Evolutionary conservation across 192 early-diverging fungal species (phyloP).

Genomic region (Coemansia sp.): DNA sequence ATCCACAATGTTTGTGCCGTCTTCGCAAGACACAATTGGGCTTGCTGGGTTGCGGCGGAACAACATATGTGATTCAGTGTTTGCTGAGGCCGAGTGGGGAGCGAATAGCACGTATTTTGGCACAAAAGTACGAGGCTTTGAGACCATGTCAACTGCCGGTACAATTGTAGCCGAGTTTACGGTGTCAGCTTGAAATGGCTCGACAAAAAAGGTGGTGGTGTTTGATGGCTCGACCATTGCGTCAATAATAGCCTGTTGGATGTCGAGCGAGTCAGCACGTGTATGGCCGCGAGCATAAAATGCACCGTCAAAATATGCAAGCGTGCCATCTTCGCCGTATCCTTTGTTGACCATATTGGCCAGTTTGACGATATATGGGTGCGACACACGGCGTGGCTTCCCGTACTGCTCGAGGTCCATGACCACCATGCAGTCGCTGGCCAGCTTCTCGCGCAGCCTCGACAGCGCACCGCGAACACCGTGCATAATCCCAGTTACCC

Average conservation of each 20-base stretch:
- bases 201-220: conserved; percentile 23
- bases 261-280: conserved; percentile 21
- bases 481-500: conserved; percentile 20
- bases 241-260: conserved; percentile 29
- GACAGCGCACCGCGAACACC: conserved; percentile 29
- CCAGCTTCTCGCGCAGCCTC: conserved; percentile 33
- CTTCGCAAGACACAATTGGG: not conserved
- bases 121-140: conserved; percentile 18
- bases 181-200: not conserved
- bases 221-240: conserved; percentile 24
- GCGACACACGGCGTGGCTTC: conserved; percentile 14
- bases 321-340: conserved; percentile 7
- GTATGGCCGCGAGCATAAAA: conserved; percentile 28
- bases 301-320: conserved; percentile 17
- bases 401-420: conserved; percentile 21
- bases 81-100: not conserved
- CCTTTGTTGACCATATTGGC: not conserved
- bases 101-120: conserved; percentile 10
- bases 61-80: conserved; percentile 11
- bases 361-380: not conserved
- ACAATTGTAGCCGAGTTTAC: conserved; percentile 6
- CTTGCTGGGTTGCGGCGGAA: conserved; percentile 4
- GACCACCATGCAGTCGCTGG: conserved; percentile 22
- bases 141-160: conserved; percentile 22
- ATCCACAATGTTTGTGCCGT: not conserved